Percentiles rank a stretch among this genome's conserved stretches.
Conservation (phyloP, 805 yeast species). For the Yamadazyma akitaensis region DNA sequence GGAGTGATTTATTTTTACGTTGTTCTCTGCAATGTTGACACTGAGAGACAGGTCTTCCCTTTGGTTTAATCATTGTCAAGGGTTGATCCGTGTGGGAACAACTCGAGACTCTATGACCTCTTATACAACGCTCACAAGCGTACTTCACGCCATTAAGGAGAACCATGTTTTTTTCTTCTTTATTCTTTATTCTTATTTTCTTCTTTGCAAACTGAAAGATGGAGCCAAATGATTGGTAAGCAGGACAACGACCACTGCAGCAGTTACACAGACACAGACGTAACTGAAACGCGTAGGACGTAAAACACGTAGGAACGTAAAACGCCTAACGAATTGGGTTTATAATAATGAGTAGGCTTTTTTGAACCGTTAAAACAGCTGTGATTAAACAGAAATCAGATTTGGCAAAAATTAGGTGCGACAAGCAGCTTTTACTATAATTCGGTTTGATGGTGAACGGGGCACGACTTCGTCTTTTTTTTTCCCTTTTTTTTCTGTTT, state of each 20-base stretch:
- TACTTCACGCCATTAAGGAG: conserved; percentile 88
- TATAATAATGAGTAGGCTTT: neutral
- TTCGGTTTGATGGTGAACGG: neutral
- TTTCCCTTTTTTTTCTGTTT: neutral
- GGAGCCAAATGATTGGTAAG: neutral
- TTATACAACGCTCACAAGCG: conserved; percentile 93
- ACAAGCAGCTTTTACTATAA: neutral
- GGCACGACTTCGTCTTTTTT: neutral
- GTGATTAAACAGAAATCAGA: neutral
- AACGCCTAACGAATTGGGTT: conserved; percentile 1
- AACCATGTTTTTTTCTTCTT: conserved; percentile 80
- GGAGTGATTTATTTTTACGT: conserved; percentile 63
- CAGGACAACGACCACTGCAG: neutral
- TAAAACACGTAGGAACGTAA: neutral
- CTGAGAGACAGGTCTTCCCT: conserved; percentile 93
- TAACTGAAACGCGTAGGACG: conserved; percentile 4
- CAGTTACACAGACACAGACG: conserved; percentile 1
- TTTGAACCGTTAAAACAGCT: neutral
- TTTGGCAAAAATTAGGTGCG: neutral
- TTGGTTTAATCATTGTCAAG: conserved; percentile 88
- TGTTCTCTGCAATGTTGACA: conserved; percentile 82
- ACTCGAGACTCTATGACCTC: conserved; percentile 94
- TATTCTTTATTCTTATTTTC: too few relatives aligned
- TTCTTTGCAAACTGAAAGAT: neutral
- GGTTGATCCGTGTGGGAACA: conserved; percentile 93